Evolutionary conservation across 768 basidiomycete species (phyloP).

Genomic region (Termitomyces sp.): DNA sequence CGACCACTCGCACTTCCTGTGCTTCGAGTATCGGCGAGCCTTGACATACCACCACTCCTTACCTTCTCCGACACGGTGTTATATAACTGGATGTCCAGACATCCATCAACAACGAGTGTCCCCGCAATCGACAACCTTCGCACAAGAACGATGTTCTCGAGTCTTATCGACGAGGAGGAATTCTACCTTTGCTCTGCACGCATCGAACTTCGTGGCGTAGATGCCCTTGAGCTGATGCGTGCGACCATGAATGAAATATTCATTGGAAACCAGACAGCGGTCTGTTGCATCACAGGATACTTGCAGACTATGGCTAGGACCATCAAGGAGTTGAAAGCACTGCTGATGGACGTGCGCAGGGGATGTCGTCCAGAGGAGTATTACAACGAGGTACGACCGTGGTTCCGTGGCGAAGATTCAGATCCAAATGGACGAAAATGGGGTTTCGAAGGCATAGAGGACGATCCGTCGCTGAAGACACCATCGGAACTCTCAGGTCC

Average conservation of each 20-base stretch:
- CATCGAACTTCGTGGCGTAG: conserved; percentile 83
- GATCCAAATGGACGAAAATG: conserved; percentile 40
- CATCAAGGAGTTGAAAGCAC: conserved; percentile 58
- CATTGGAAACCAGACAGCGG: conserved; percentile 65
- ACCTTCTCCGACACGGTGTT: conserved; percentile 92
- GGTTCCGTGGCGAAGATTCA: conserved; percentile 75
- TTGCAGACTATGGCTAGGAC: conserved; percentile 61
- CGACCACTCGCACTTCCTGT: conserved; percentile 71
- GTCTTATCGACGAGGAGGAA: conserved; percentile 75
- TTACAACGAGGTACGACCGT: conserved; percentile 72
- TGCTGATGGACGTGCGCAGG: conserved; percentile 64
- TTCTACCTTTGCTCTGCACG: conserved; percentile 87
- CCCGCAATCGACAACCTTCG: conserved; percentile 61
- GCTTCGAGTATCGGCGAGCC: conserved; percentile 61
- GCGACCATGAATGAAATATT: conserved; percentile 86
- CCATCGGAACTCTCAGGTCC: conserved; percentile 69
- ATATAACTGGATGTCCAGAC: conserved; percentile 71
- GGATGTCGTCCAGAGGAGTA: conserved; percentile 74
- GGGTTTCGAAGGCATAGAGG: conserved; percentile 61
- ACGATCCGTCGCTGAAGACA: conserved; percentile 38
- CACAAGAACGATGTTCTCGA: conserved; percentile 71
- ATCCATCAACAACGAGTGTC: conserved; percentile 32
- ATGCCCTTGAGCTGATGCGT: conserved; percentile 84
- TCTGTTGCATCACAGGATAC: conserved; percentile 62
- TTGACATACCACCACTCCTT: conserved; percentile 83